Conservation (phyloP, 345 rosid species). For the Erucastrum elatum region DNA sequence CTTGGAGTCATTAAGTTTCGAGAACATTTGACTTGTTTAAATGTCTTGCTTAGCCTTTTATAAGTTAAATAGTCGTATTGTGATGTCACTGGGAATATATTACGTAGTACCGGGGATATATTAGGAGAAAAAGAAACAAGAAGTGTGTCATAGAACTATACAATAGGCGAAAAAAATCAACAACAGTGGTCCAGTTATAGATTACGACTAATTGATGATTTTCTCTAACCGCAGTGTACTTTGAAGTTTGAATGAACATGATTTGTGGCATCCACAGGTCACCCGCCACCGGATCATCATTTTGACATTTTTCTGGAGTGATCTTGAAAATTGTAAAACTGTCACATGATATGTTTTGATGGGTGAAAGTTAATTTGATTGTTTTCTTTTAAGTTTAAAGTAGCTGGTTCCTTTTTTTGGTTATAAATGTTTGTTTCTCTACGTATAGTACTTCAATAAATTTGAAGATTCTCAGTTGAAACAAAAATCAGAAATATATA, state of each 20-base stretch:
- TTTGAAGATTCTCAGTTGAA: not conserved
- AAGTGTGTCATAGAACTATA: constrained; percentile 8
- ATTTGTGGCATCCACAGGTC: not conserved
- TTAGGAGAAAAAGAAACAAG: not conserved
- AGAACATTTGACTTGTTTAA: not conserved
- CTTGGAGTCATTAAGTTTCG: not conserved
- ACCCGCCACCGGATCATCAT: not conserved
- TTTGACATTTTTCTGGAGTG: not conserved
- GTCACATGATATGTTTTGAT: not conserved
- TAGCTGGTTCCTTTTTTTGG: not conserved
- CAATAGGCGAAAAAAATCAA: not conserved
- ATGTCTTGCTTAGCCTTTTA: not conserved
- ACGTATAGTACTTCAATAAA: not conserved
- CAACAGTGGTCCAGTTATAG: not conserved
- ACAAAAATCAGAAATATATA: not conserved
- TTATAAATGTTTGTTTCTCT: not conserved
- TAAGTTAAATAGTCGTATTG: not conserved
- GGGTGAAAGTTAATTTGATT: not conserved
- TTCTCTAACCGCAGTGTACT: constrained; percentile 8
- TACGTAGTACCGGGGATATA: constrained; percentile 2
- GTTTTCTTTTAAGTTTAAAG: not conserved
- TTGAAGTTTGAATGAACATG: not conserved
- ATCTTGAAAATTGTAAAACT: not conserved
- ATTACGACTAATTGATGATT: not conserved
- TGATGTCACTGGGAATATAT: constrained; percentile 17